Base-by-base conservation (phyloP, 106 monocot species). In the Xerophyta viscosa region DNA sequence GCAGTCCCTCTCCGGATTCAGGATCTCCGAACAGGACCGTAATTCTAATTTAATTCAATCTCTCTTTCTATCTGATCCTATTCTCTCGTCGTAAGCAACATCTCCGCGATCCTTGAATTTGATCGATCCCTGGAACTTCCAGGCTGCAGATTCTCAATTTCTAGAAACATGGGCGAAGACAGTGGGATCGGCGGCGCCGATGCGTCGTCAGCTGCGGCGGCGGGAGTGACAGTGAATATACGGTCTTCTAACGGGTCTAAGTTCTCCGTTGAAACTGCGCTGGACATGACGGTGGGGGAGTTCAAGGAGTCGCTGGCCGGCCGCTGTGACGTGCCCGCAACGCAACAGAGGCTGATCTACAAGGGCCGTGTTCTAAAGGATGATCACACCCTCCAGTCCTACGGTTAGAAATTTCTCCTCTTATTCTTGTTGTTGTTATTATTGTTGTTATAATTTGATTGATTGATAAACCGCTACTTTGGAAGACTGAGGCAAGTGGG, bases 321-420 rank as follows among this genome's bases (percentile, higher is more conserved):
- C 51, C 66, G 44, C 24, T 80, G 72, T 64, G 67, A 80, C 31
- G 70, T 90, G 29, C 80, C 80, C 41, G 77, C 64, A 20, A 65
- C 70, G 57, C 80, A 77, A 64, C 89, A 90, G 80, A 42, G 89
- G 55, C 55, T 90, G 71, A 90, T 90, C 77, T 90, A 84, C 63
- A 90, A 90, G 56, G 89, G 89, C 6, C 75, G 89, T 74, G 84
- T 90, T 77, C 61, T 90, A 57, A 90, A 84, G 77, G 84, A 84
- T 37, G 84, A 90, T 8, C 84, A 80, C 64, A 84, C 89, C 64
- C 89, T 90, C 39, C 75, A 48, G 31, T 84, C 84, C 80, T 90
- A 90, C 29, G 89, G 89, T 80, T 21, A 33, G 7, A 5, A 10
- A 33, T 33, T 10, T 10, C 33, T 6, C 7, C 33, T 10, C 33